Evolutionary conservation across 2,329 filamentous ascomycete genomes (phyloP).

Genomic region (Colletotrichum eleusines): DNA sequence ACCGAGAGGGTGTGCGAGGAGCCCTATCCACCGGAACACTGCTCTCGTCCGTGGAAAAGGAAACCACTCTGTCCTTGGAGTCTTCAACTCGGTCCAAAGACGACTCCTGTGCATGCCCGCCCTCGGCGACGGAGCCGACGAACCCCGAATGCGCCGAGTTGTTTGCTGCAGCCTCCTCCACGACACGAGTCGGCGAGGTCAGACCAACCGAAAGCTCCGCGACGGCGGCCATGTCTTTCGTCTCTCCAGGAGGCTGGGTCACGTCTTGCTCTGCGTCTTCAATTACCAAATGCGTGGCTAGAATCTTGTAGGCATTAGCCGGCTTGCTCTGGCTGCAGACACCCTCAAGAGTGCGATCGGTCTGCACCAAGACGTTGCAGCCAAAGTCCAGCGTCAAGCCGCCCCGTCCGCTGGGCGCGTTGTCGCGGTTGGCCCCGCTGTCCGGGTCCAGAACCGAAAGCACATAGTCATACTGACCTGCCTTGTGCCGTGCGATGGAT

Average conservation of each 20-base stretch:
- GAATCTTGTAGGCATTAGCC: slow-evolving; percentile 59
- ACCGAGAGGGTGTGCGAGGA: slow-evolving; percentile 31
- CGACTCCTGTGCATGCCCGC: slow-evolving; percentile 1
- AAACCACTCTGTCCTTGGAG: slow-evolving; percentile 24
- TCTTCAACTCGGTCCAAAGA: slow-evolving; percentile 1
- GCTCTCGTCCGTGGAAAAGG: slow-evolving; percentile 29
- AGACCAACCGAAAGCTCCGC: slow-evolving; percentile 23
- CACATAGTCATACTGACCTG: slow-evolving; percentile 65
- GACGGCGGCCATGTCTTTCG: slow-evolving; percentile 33
- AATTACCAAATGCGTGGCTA: slow-evolving; percentile 59
- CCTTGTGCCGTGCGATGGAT: slow-evolving; percentile 55
- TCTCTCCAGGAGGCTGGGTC: background rate
- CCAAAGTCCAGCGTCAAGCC: slow-evolving; percentile 58
- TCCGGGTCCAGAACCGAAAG: slow-evolving; percentile 54
- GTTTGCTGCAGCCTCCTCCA: slow-evolving; percentile 4
- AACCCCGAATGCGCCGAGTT: slow-evolving; percentile 14
- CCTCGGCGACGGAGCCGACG: background rate
- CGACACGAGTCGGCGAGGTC: slow-evolving; percentile 9
- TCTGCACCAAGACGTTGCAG: slow-evolving; percentile 64
- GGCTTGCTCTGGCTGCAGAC: slow-evolving; percentile 43
- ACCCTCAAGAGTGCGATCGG: slow-evolving; percentile 45
- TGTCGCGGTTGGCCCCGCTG: slow-evolving; percentile 36
- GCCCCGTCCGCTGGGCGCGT: background rate
- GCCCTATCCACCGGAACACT: background rate
- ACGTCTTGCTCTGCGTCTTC: slow-evolving; percentile 3